Evolutionary conservation across 176 grass and related monocot species (phyloP), one percentile per base, ranked within the genome.

Genomic region (Carex scoparia): DNA sequence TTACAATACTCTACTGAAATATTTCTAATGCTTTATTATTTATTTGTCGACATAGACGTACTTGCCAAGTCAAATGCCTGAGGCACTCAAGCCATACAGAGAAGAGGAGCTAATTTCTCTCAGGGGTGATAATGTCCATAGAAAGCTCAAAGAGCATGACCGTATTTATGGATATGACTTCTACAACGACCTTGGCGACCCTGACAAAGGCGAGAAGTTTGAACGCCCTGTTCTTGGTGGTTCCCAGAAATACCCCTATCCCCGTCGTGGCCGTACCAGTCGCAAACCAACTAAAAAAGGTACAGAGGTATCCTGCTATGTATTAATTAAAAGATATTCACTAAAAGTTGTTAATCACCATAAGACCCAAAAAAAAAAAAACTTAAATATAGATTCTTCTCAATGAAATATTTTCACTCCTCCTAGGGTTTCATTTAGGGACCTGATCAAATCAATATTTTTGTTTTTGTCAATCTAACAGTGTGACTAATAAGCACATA

Each of bases 161-260:
- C 89, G 94, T 28, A 64, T 97, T 7, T 97, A 97, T 77, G 81
- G 86, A 69, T 97, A 97, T 58, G 94, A 81, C 37, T 60, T 86
- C 72, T 97, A 97, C 79, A 97, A 93, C 48, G 91, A 97, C 82
- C 94, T 97, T n/a, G 94, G 91, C 79, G 81, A 87, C 23, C 89
- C 82, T 2, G 85, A 91, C 59, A 5, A 2, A 13, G 44, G 37
- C 70, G 38, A 86, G 14, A 28, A 64, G 2, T 61, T 48, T 83
- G 87, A 77, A 2, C 94, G 91, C 49, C 89, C 86, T 1, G 9
- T 97, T 51, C 91, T 97, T 11, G 94, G 91, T 38, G 94, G 91
- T 14, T 79, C 80, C 6, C 3, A 23, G 2, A 82, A 89, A 2
- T 51, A 91, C 72, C 90, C 89, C 3, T 94, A 94, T 72, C 92